Conservation (phyloP, 1,284 basidiomycete species). For the Microbotryomycetes sp. region DNA sequence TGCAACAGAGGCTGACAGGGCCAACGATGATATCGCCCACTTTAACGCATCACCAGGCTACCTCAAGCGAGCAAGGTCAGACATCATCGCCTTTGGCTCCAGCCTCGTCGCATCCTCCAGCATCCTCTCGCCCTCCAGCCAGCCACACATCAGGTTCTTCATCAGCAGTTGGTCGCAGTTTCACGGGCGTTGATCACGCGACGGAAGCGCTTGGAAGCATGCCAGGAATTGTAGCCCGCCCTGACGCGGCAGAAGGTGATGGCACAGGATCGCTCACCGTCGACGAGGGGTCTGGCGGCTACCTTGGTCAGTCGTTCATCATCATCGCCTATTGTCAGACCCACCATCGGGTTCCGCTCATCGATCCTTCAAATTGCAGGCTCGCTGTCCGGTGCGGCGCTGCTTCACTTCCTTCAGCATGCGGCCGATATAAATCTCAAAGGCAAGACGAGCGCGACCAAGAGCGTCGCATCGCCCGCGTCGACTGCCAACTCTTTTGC, state of each 20-base stretch:
- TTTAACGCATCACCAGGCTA: slow-evolving; percentile 1
- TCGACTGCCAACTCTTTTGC: slow-evolving; percentile 31
- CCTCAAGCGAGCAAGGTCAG: slow-evolving; percentile 1
- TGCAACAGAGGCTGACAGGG: no score
- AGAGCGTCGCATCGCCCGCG: slow-evolving; percentile 1
- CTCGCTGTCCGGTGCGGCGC: slow-evolving; percentile 8
- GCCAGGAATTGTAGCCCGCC: no score
- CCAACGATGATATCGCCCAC: slow-evolving; percentile 14
- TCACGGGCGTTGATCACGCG: no score
- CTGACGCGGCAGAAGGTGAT: no score
- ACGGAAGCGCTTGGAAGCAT: no score
- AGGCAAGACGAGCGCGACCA: background rate
- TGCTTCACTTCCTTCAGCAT: slow-evolving; percentile 9
- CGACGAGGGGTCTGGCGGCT: slow-evolving; percentile 29
- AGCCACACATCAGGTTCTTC: background rate
- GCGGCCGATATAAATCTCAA: slow-evolving; percentile 8
- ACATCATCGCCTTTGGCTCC: background rate
- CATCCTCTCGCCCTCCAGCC: background rate
- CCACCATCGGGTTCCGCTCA: no score
- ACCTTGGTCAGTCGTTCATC: slow-evolving; percentile 23
- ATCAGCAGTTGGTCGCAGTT: no score
- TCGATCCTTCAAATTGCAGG: background rate
- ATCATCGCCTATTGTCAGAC: background rate
- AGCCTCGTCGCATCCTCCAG: background rate
- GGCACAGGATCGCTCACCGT: slow-evolving; percentile 33